Conservation (phyloP, 768 basidiomycete genomes). For the Amanita pseudoporphyria region DNA sequence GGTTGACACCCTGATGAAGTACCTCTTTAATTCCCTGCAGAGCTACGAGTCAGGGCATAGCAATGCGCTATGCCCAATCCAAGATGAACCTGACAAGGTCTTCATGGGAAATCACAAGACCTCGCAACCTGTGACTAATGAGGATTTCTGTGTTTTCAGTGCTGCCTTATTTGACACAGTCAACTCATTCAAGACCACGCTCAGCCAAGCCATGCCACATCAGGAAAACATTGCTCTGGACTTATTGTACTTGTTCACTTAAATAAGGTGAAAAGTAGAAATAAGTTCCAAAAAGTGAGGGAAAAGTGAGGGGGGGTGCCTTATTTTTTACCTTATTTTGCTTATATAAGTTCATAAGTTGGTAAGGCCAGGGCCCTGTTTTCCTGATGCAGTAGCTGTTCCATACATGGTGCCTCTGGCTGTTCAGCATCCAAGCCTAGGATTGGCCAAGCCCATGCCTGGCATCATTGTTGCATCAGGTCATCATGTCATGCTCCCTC, state of each 20-base stretch:
- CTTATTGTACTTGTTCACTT: too few species aligned
- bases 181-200: neutral
- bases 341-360: too few species aligned
- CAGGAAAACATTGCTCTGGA: too few species aligned
- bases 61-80: conserved; percentile 20
- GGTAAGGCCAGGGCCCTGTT: too few species aligned
- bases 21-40: conserved; percentile 24
- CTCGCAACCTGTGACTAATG: conserved; percentile 9
- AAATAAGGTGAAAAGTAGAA: too few species aligned
- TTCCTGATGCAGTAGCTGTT: too few species aligned
- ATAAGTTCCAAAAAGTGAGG: too few species aligned
- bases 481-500: conserved; percentile 16
- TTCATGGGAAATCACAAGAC: conserved; percentile 20
- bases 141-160: conserved; percentile 10
- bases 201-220: neutral
- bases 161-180: neutral
- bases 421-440: conserved; percentile 9
- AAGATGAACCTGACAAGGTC: conserved; percentile 11
- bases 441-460: neutral
- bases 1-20: conserved; percentile 26
- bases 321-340: too few species aligned
- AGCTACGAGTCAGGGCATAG: conserved; percentile 21
- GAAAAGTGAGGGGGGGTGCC: too few species aligned
- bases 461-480: too few species aligned
- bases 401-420: conserved; percentile 26